Evolutionary conservation across 2,329 filamentous ascomycete genomes (phyloP), one percentile per base, ranked within the genome.

Genomic region (Xylariaceae sp.): DNA sequence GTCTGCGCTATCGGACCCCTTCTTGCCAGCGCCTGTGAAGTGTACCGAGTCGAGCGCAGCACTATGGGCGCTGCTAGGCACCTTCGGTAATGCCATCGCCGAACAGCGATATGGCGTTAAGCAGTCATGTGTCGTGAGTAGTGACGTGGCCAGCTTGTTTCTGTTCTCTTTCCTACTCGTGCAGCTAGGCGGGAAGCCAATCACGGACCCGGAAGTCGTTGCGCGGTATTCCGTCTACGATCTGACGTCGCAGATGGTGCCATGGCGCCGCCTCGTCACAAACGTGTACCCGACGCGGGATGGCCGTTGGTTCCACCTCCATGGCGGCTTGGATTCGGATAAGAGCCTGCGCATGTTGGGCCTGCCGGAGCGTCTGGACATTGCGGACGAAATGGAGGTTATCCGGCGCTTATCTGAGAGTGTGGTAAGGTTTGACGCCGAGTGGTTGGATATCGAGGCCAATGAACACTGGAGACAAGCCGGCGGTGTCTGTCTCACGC

Each of bases 281-380:
- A 71, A 70, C 18, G 61, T 72, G 6, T 72, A 73, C 46, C 63
- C 65, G 30, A 71, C 71, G 1, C 65, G 66, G 10, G 70, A 72
- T 23, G 67, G 66, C 0, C 59, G 67, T 6, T 73, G 65, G 63
- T 73, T 71, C 44, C 71, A 73, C 27, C 53, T 72, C 2, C 71
- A 73, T 39, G 70, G 70, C 1, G 67, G 70, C 1, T 53, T 73
- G 37, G 64, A 72, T 21, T 64, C 71, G 9, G 53, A 45, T 6
- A 54, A 57, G 3, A 68, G 63, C 13, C 55, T 73, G 60, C 40
- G 50, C 15, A 73, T 73, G 70, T 54, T 73, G 2, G 70, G 62
- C 0, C 50, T 74, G 30, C 67, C 66, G 6, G 37, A 47, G 7
- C 54, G 62, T 6, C 58, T 62, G 7, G 63, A 68, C n/a, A 55